Evolutionary conservation across 345 rosid species (phyloP).

Genomic region (Gossypium arboreum): DNA sequence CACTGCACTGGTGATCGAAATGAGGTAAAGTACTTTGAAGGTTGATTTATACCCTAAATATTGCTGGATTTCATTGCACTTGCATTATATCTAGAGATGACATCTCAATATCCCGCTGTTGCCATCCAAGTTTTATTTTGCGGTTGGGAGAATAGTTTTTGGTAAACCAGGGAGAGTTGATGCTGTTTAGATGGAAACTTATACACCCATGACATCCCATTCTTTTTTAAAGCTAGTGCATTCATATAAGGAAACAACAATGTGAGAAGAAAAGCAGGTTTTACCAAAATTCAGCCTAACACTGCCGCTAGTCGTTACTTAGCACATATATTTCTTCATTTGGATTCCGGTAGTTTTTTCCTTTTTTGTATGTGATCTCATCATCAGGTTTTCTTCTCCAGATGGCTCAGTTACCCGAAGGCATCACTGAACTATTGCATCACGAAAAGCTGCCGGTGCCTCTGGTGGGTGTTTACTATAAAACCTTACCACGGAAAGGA

Average conservation of each 20-base stretch:
- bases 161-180: neutral
- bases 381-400: constrained; percentile 31
- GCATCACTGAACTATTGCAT: constrained; percentile 85
- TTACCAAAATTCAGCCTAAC: neutral
- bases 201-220: neutral
- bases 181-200: neutral
- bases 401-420: constrained; percentile 99
- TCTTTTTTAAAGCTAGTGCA: neutral
- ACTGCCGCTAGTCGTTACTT: constrained; percentile 7
- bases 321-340: neutral
- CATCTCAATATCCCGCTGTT: neutral
- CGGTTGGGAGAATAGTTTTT: neutral
- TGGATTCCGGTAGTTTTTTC: neutral
- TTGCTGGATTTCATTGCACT: neutral
- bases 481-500: constrained; percentile 11
- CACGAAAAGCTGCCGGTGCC: constrained; percentile 83
- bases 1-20: constrained; percentile 85
- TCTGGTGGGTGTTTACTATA: constrained; percentile 47
- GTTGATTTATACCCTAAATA: neutral
- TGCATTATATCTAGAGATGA: neutral
- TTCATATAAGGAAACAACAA: neutral
- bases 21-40: constrained; percentile 51
- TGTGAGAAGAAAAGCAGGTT: neutral
- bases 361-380: constrained; percentile 20
- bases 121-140: neutral